Conservation (phyloP, 768 basidiomycete genomes). For the Russula sp. region DNA sequence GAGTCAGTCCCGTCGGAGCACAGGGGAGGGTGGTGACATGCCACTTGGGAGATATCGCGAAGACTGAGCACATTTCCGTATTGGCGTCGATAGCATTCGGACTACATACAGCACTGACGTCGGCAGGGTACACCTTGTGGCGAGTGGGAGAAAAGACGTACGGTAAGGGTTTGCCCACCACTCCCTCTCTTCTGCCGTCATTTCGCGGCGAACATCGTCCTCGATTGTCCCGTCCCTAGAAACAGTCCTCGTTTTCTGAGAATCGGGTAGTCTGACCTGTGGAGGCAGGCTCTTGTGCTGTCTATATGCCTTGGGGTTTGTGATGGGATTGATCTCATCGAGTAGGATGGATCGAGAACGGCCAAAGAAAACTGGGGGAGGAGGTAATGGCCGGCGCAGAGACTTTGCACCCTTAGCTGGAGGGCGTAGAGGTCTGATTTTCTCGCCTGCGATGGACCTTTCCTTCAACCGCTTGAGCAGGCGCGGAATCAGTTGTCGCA, state of each 20-base stretch:
- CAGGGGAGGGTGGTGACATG: constrained; percentile 23
- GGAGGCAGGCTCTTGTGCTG: constrained; percentile 58
- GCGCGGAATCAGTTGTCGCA: constrained; percentile 71
- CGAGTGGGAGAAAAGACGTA: constrained; percentile 31
- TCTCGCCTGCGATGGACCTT: constrained; percentile 20
- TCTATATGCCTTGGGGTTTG: constrained; percentile 41
- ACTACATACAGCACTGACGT: constrained; percentile 35
- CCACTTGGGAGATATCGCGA: constrained; percentile 52
- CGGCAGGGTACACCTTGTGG: neutral
- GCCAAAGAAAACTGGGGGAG: constrained; percentile 37
- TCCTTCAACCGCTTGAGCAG: constrained; percentile 42
- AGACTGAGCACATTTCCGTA: constrained; percentile 52
- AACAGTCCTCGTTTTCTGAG: constrained; percentile 23
- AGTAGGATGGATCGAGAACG: constrained; percentile 57
- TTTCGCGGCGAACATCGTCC: constrained; percentile 39
- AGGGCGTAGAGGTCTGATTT: constrained; percentile 12
- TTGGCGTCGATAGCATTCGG: constrained; percentile 62
- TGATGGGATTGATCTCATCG: constrained; percentile 49
- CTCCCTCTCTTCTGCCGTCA: constrained; percentile 54
- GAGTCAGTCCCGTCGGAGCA: neutral
- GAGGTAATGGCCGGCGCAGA: constrained; percentile 7
- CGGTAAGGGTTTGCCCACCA: constrained; percentile 78
- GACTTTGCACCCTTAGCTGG: constrained; percentile 13
- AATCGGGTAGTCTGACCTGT: constrained; percentile 32
- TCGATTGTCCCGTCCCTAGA: constrained; percentile 19